Percentiles rank a stretch among this genome's conserved stretches.
Conservation (phyloP, 2,329 filamentous ascomycete species). For the Penicillium sp. region DNA sequence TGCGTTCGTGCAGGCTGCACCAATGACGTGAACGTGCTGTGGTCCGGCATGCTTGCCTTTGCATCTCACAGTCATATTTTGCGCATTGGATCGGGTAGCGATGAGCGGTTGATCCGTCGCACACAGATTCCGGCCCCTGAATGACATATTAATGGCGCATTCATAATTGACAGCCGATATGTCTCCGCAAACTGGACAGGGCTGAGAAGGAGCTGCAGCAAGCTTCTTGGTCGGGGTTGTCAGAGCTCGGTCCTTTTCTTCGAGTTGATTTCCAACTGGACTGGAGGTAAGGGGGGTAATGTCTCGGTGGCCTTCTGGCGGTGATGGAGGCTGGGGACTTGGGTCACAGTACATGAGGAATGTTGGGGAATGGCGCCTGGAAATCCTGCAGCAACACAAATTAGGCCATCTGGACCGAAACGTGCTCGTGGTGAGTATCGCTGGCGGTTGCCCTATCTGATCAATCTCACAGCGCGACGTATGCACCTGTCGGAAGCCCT, state of each 20-base stretch:
- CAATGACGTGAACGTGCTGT: conserved; percentile 8
- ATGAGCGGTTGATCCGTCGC: background rate
- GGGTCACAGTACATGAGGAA: conserved; percentile 11
- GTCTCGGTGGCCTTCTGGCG: background rate
- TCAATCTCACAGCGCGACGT: background rate
- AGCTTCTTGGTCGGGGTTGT: conserved; percentile 9
- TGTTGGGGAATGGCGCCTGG: background rate
- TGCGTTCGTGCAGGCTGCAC: conserved; percentile 4
- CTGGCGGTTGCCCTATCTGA: background rate
- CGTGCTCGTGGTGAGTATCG: background rate
- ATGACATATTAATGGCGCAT: conserved; percentile 3
- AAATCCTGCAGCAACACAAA: background rate
- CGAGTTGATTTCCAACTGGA: background rate
- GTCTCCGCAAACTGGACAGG: background rate
- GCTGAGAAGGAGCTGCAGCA: conserved; percentile 7
- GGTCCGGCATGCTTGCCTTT: conserved; percentile 8
- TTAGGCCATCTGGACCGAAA: background rate
- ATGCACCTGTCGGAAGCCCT: background rate
- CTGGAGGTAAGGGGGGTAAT: conserved; percentile 12
- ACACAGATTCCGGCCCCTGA: background rate
- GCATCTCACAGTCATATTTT: background rate
- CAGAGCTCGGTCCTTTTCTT: background rate
- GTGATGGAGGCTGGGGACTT: conserved; percentile 2
- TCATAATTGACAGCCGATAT: background rate
- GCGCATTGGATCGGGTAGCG: conserved; percentile 1